Base-by-base conservation (phyloP, 345 rosid species). In the Populus simonii region DNA sequence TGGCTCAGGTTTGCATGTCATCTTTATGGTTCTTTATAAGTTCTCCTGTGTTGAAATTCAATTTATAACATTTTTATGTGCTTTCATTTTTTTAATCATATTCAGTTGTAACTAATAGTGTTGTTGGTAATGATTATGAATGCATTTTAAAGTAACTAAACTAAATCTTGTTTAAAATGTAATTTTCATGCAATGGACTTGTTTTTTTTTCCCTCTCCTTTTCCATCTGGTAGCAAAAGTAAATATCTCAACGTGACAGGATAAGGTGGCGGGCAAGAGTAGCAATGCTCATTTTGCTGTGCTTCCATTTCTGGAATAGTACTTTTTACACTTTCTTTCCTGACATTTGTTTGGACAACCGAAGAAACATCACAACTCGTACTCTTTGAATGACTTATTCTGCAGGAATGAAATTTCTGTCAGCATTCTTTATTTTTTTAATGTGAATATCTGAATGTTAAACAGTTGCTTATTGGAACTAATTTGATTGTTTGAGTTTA, bases 1-100 rank as follows among this genome's bases (percentile, higher is more conserved):
- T 89, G 82, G 95, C 90, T 79, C 97, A 96, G 98, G 99, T 94
- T 84, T 80, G 78, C 74, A 65, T 70, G 66, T 74, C 5, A 35
- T 45, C 36, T 69, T 66, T 74, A 66, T 38, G 23, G 80, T 72
- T 53, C 74, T 49, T 69, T 27, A 49, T 62, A 1, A 10, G 15
- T 49, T 61, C 49, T 73, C 57, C 20, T 36, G 13, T 27, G 1
- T 57, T 57, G 13, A 57, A 57, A 57, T 57, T 9, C 5, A 57
- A 57, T 23, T 57, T 57, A 10, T 4, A 57, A 57, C 63, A 57
- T n/a, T n/a, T 8, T 57, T 57, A n/a, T 12, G n/a, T 57, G 29
- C 63, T 57, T 57, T 57, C 11, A n/a, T 57, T 25, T 57, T 57
- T 41, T 57, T n/a, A 57, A 57, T n/a, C 29, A 23, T 22, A 9